phyloP scores from a whole-genome alignment of 805 yeast species.

The Torulaspora delbrueckii region DNA sequence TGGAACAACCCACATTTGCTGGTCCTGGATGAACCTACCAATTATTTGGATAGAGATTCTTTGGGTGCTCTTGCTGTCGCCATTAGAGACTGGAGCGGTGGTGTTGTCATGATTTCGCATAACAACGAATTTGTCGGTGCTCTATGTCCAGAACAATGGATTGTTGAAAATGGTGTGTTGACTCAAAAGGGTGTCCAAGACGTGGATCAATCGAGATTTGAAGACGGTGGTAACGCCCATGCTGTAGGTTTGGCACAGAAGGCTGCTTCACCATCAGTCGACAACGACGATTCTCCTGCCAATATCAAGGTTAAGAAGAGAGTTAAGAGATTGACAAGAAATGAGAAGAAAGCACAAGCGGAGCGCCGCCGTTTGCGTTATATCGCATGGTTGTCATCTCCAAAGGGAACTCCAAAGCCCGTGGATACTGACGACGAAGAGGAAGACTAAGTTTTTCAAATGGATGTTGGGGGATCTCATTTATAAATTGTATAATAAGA shows the following conservation, averaged over 20 bases:
- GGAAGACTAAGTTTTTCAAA: conserved; percentile 15
- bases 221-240: conserved; percentile 60
- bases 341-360: conserved; percentile 85
- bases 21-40: conserved; percentile 97
- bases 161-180: conserved; percentile 86
- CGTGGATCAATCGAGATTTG: conserved; percentile 75
- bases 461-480: background rate
- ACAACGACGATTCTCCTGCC: conserved; percentile 87
- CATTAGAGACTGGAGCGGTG: conserved; percentile 96
- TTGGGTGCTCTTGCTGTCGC: conserved; percentile 97
- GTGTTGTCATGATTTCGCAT: conserved; percentile 98
- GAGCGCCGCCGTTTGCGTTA: conserved; percentile 93
- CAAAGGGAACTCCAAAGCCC: conserved; percentile 97
- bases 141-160: conserved; percentile 97
- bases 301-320: conserved; percentile 87
- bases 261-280: conserved; percentile 41
- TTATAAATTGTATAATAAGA: conserved; percentile 5
- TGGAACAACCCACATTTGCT: conserved; percentile 98
- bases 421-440: conserved; percentile 86
- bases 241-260: conserved; percentile 48
- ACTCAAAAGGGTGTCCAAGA: conserved; percentile 75
- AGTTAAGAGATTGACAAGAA: conserved; percentile 97
- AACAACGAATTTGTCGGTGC: conserved; percentile 97
- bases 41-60: conserved; percentile 96
- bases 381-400: conserved; percentile 89